A percentile compares a stretch with the other conserved stretches of the same genome.
These are phyloP conservation scores for Leishmania martiniquensis DNA, from an alignment of 208 protist genomes.

Conservation along the genomic window DNA sequence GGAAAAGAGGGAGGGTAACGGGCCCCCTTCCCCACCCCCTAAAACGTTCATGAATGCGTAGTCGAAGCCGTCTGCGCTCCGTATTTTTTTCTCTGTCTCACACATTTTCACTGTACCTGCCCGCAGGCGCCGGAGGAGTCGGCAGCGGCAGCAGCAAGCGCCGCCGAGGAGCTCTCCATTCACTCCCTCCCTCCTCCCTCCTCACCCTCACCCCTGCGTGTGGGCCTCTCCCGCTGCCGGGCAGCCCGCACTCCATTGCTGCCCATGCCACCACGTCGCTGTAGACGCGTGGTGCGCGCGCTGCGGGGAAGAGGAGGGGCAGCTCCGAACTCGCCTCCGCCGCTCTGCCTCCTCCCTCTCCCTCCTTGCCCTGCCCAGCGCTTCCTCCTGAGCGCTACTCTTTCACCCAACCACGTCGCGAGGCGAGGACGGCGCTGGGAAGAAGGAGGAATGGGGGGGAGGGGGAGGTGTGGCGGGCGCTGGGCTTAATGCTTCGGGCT, in stretches of 20 bases:
- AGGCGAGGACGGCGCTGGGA: no score
- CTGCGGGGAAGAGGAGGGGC: background rate
- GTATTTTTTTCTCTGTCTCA: background rate
- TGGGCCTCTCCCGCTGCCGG: background rate
- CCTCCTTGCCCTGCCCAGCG: no score
- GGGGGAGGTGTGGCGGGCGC: no score
- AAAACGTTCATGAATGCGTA: background rate
- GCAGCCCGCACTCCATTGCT: background rate
- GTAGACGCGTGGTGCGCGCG: background rate
- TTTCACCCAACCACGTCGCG: no score
- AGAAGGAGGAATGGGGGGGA: no score
- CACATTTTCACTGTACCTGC: no score
- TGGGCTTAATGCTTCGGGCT: background rate
- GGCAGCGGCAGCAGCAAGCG: background rate
- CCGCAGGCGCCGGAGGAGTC: no score
- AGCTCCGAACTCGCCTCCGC: background rate
- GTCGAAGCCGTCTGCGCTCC: background rate
- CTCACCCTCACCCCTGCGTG: background rate
- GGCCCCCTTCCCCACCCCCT: background rate
- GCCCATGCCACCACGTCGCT: background rate
- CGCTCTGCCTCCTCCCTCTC: background rate
- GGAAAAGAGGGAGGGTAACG: no score
- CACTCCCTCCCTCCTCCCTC: background rate
- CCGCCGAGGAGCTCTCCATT: background rate
- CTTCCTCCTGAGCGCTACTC: background rate